Percentiles rank a stretch among this genome's conserved stretches.
phyloP scores from a whole-genome alignment of 2,329 filamentous ascomycete genomes.

The Hymenoscyphus occultus region DNA sequence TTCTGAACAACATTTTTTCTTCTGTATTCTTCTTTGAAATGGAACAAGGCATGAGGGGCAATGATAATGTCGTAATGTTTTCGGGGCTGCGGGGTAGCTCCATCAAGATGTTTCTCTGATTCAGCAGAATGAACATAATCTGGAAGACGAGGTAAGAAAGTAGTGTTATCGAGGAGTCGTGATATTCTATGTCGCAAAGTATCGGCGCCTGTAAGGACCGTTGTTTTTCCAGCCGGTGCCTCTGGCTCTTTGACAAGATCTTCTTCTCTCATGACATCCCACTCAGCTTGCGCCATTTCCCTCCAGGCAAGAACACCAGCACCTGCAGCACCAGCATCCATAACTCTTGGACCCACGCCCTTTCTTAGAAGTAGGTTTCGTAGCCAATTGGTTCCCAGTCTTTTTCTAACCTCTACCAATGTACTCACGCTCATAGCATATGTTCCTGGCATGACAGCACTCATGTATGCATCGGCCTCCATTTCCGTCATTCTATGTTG shows the following conservation, averaged over 20 bases:
- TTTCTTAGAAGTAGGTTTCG: slow-evolving; percentile 57
- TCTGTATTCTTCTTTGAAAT: slow-evolving; percentile 69
- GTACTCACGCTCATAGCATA: slow-evolving; percentile 67
- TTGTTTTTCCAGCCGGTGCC: slow-evolving; percentile 69
- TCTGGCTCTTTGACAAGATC: slow-evolving; percentile 42
- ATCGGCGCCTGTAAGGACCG: slow-evolving; percentile 75
- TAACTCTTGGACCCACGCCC: slow-evolving; percentile 56
- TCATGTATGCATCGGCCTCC: slow-evolving; percentile 70
- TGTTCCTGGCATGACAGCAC: slow-evolving; percentile 65
- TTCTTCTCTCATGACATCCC: slow-evolving; percentile 63
- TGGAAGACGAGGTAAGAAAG: slow-evolving; percentile 86
- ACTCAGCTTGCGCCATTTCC: slow-evolving; percentile 77
- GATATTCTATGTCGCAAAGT: slow-evolving; percentile 73
- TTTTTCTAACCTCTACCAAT: slow-evolving; percentile 70
- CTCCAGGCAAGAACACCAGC: slow-evolving; percentile 73
- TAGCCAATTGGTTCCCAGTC: slow-evolving; percentile 70
- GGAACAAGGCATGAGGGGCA: slow-evolving; percentile 78
- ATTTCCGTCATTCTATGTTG: slow-evolving; percentile 69
- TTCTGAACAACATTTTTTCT: slow-evolving; percentile 81
- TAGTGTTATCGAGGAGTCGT: slow-evolving; percentile 78
- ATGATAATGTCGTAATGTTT: slow-evolving; percentile 90
- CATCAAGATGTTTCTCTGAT: slow-evolving; percentile 58
- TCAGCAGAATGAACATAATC: slow-evolving; percentile 71
- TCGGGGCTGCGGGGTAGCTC: slow-evolving; percentile 52
- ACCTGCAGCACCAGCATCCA: slow-evolving; percentile 74